phyloP scores from a whole-genome alignment of 768 basidiomycete species.

The Trametes coccinea region DNA sequence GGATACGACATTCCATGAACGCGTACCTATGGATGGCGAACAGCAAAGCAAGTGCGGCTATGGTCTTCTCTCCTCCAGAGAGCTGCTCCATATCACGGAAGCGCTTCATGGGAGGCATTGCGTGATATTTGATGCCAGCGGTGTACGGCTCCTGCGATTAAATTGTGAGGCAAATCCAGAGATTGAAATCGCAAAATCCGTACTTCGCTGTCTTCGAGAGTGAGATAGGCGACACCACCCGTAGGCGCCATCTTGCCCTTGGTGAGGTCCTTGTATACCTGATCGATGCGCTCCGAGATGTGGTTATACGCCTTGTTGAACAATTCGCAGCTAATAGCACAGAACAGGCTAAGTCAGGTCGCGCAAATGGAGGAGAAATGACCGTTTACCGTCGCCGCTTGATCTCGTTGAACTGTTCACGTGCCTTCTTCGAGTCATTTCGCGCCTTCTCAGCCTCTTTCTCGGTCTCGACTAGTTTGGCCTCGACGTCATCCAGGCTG shows the following conservation, averaged over 20 bases:
- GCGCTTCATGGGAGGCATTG: slow-evolving; percentile 99
- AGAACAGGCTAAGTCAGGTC: not conserved
- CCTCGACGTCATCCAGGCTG: slow-evolving; percentile 82
- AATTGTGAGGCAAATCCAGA: slow-evolving; percentile 6
- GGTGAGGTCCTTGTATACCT: slow-evolving; percentile 96
- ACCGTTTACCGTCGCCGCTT: slow-evolving; percentile 68
- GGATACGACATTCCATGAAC: slow-evolving; percentile 1
- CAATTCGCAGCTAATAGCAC: slow-evolving; percentile 58
- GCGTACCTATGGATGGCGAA: slow-evolving; percentile 92
- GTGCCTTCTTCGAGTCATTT: slow-evolving; percentile 85
- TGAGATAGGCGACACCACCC: slow-evolving; percentile 96
- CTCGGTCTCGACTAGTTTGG: slow-evolving; percentile 85
- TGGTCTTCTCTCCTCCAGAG: slow-evolving; percentile 98
- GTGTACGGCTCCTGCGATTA: slow-evolving; percentile 70
- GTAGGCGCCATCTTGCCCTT: slow-evolving; percentile 92
- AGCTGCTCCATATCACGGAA: slow-evolving; percentile 99
- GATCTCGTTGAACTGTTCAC: slow-evolving; percentile 88
- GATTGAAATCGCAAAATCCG: slow-evolving; percentile 18
- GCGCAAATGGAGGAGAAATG: not conserved
- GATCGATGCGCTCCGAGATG: slow-evolving; percentile 91
- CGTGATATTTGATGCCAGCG: slow-evolving; percentile 95
- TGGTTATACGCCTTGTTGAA: slow-evolving; percentile 97
- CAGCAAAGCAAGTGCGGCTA: slow-evolving; percentile 92
- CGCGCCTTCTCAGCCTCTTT: slow-evolving; percentile 90
- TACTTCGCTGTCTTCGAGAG: slow-evolving; percentile 94